Conservation (phyloP, 306 rosid genomes). For the Ammopiptanthus mongolicus region DNA sequence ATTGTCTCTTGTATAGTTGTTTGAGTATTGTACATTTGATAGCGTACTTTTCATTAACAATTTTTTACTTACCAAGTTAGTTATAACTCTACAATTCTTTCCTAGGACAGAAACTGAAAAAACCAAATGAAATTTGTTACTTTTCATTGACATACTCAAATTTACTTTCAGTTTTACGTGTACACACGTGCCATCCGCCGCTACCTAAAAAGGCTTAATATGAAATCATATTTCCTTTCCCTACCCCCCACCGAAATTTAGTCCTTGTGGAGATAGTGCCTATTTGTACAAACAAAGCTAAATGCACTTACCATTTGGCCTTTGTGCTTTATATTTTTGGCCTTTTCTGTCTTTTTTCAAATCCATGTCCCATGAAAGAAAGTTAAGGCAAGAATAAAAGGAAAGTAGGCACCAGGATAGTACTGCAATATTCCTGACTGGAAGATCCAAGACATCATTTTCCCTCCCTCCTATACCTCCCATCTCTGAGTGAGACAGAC, state of each 20-base stretch:
- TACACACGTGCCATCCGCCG: conserved; percentile 33
- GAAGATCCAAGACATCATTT: conserved; percentile 19
- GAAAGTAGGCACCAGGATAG: conserved; percentile 16
- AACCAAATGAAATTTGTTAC: neutral
- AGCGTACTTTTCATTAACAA: neutral
- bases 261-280: conserved; percentile 18
- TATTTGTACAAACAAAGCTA: conserved; percentile 25
- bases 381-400: conserved; percentile 21
- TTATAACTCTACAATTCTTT: conserved; percentile 11
- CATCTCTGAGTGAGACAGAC: neutral
- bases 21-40: neutral
- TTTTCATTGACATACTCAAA: conserved; percentile 16
- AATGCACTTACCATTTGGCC: conserved; percentile 34
- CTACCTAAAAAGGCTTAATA: conserved; percentile 30
- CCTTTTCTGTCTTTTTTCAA: conserved; percentile 40
- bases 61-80: neutral
- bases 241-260: conserved; percentile 25
- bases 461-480: neutral
- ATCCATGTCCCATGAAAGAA: conserved; percentile 33
- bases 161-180: conserved; percentile 22
- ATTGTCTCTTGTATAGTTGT: neutral
- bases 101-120: neutral
- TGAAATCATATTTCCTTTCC: conserved; percentile 42
- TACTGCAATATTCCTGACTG: conserved; percentile 28
- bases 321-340: conserved; percentile 40